phyloP scores from a whole-genome alignment of 768 basidiomycete genomes.

The Scleroderma citrinum region DNA sequence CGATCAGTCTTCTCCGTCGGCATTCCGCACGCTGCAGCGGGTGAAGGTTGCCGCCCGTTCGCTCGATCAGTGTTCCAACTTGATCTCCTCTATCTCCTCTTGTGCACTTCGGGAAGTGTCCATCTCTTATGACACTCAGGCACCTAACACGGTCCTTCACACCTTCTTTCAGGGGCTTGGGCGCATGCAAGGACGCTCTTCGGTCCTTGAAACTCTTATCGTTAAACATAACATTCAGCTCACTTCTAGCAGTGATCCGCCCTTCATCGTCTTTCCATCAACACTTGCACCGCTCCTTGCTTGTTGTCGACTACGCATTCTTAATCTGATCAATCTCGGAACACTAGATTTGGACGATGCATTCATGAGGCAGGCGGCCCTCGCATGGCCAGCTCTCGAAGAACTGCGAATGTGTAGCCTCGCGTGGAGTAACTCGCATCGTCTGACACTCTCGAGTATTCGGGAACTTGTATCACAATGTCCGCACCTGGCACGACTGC shows the following conservation, averaged over 20 bases:
- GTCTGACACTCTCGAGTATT: conserved; percentile 17
- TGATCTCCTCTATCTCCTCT: conserved; percentile 21
- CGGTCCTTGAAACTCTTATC: conserved; percentile 9
- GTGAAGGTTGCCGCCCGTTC: conserved; percentile 19
- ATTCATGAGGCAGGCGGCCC: conserved; percentile 20
- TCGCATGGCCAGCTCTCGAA: conserved; percentile 22
- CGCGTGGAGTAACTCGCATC: conserved; percentile 16
- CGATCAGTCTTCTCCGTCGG: not conserved
- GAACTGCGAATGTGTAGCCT: conserved; percentile 24
- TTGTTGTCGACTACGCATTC: conserved; percentile 13
- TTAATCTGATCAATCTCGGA: conserved; percentile 22
- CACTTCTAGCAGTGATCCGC: conserved; percentile 5
- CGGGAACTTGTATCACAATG: conserved; percentile 17
- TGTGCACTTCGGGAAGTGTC: conserved; percentile 16
- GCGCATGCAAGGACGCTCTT: not conserved
- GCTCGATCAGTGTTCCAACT: conserved; percentile 24
- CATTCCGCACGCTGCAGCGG: conserved; percentile 18
- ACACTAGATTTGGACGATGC: conserved; percentile 22
- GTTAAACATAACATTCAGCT: conserved; percentile 23
- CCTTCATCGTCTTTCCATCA: conserved; percentile 22
- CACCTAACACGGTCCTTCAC: conserved; percentile 13
- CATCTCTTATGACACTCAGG: conserved; percentile 24
- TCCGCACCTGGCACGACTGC: conserved; percentile 11
- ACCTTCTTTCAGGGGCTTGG: conserved; percentile 21
- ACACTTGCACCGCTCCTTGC: conserved; percentile 19